Base-by-base conservation (phyloP, 306 rosid genomes). In the Psophocarpus tetragonolobus region DNA sequence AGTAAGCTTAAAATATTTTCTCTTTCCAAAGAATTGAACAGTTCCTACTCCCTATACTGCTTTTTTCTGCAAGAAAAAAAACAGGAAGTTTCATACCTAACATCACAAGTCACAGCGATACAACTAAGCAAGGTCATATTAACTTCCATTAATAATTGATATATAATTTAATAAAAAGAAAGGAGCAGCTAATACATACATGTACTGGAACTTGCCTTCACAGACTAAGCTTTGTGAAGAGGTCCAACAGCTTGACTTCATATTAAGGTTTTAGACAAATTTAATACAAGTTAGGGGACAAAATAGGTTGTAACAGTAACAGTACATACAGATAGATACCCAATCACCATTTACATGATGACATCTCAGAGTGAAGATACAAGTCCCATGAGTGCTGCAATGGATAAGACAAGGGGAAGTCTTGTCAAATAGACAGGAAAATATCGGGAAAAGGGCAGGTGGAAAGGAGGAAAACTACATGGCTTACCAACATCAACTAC, bases 381-480 rank as follows among this genome's bases (percentile, higher is more conserved):
- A 72, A 36, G 61, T 54, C 48, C 66, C 65, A 80, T n/a, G 15
- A 63, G 29, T 45, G 41, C 41, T 30, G 78, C 65, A 53, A 33
- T 69, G 65, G 42, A 69, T 68, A 53, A 30, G 54, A 51, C 1
- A 0, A 75, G 58, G 77, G 51, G 10, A 12, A 30, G 48, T 63
- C 68, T 18, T 33, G 47, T 24, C 41, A 10, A 32, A 32, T 14
- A 71, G 17, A 17, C 7, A 60, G 14, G 41, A 30, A 81, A 73
- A 62, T 44, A 45, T 42, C 8, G 33, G 53, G 64, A 41, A 51
- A 41, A 72, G 21, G 51, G 10, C 45, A 12, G 44, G 73, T 57
- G 27, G 30, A 73, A 39, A 60, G 67, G 41, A 73, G 72, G 61
- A 73, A 78, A 83, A 24, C 53, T 44, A 35, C 15, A 41, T 7